Conservation (phyloP, 2,329 filamentous ascomycete genomes). For the Fusarium albidum region DNA sequence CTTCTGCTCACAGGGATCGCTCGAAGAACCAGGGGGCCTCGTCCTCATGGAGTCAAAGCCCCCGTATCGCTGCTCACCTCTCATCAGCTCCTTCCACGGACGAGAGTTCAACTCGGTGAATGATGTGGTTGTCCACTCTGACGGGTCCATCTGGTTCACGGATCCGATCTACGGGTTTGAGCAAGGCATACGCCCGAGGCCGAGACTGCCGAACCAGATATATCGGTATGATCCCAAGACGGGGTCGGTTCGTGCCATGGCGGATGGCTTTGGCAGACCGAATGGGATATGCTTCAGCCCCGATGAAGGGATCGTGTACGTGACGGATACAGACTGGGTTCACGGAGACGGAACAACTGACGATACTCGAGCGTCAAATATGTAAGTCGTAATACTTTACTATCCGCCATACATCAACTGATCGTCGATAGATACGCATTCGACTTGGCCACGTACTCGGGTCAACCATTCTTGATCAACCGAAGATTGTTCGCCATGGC, state of each 20-base stretch:
- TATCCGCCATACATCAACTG: too few species aligned
- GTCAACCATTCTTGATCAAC: slow-evolving; percentile 53
- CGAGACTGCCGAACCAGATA: slow-evolving; percentile 55
- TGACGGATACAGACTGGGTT: slow-evolving; percentile 52
- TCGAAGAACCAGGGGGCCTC: slow-evolving; percentile 38
- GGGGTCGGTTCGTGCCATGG: slow-evolving; percentile 52
- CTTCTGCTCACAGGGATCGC: slow-evolving; percentile 52
- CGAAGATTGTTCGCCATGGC: slow-evolving; percentile 61
- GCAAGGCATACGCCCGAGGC: slow-evolving; percentile 54
- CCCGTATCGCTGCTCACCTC: slow-evolving; percentile 38
- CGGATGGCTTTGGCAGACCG: slow-evolving; percentile 56
- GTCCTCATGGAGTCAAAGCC: slow-evolving; percentile 44
- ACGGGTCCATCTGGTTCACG: slow-evolving; percentile 59
- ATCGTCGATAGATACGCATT: slow-evolving; percentile 48
- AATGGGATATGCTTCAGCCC: slow-evolving; percentile 58
- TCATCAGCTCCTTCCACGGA: slow-evolving; percentile 53
- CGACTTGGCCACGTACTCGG: slow-evolving; percentile 39
- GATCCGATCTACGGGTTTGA: slow-evolving; percentile 58
- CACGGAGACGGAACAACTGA: slow-evolving; percentile 46
- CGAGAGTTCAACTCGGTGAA: slow-evolving; percentile 59
- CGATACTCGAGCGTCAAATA: slow-evolving; percentile 30
- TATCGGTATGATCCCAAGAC: slow-evolving; percentile 55
- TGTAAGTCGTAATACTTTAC: slow-evolving; percentile 42
- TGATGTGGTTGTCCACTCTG: slow-evolving; percentile 54
- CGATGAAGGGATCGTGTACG: slow-evolving; percentile 53